These are phyloP conservation scores for Globisporangium viniferum DNA, from an alignment of 352 stramenopile species.

Conservation along the genomic window DNA sequence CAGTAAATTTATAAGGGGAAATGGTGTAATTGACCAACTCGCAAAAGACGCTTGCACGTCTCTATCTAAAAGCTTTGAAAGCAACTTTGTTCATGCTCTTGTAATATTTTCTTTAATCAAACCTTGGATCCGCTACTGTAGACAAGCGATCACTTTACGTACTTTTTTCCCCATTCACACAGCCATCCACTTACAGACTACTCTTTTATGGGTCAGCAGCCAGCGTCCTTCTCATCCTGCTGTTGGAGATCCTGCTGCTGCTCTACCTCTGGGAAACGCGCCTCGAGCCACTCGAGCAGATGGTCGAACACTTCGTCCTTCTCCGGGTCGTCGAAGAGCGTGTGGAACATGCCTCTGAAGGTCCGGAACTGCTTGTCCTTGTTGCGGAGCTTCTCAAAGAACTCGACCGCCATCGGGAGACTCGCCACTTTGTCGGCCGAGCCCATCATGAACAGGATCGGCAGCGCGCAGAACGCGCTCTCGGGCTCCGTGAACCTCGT, in stretches of 20 bases:
- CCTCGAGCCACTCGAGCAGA: neutral
- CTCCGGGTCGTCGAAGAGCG: constrained; percentile 60
- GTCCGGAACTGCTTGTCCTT: constrained; percentile 56
- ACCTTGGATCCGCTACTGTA: too few relatives aligned
- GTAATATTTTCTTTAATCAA: too few relatives aligned
- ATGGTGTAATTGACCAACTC: too few relatives aligned
- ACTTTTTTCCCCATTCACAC: too few relatives aligned
- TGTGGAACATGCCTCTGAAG: constrained; percentile 49
- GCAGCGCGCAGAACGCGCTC: constrained; percentile 24
- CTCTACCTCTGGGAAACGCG: neutral
- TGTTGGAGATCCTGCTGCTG: neutral
- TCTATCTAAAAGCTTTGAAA: too few relatives aligned
- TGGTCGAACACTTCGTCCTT: constrained; percentile 35
- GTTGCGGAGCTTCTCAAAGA: constrained; percentile 26
- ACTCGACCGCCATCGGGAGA: constrained; percentile 33
- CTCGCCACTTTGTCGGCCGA: constrained; percentile 49
- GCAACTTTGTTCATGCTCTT: too few relatives aligned
- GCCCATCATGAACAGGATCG: constrained; percentile 34
- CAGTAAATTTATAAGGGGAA: too few relatives aligned
- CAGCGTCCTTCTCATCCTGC: neutral
- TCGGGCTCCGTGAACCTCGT: constrained; percentile 23
- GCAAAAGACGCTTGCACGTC: too few relatives aligned
- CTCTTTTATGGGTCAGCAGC: neutral
- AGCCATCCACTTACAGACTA: neutral
- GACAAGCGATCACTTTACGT: too few relatives aligned